phyloP scores from a whole-genome alignment of 2,329 filamentous ascomycete genomes.

The Annulohypoxylon truncatum region DNA sequence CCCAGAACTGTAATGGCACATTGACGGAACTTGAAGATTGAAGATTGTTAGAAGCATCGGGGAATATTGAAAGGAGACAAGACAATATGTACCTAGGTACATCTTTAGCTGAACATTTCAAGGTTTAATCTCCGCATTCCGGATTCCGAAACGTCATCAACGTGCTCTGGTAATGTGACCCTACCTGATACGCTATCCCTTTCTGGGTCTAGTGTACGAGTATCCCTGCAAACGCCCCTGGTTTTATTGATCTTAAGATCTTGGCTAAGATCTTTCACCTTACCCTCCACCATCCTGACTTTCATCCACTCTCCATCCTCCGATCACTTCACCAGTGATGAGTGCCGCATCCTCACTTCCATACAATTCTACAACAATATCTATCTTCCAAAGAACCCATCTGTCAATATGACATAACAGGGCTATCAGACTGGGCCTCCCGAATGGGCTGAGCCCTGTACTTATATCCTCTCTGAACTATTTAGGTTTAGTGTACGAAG shows the following conservation, averaged over 20 bases:
- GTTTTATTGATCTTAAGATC: background rate
- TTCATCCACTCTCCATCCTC: background rate
- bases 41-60: too few relatives aligned
- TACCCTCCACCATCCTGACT: background rate
- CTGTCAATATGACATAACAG: background rate
- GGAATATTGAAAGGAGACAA: too few relatives aligned
- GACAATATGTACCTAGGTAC: background rate
- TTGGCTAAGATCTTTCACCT: background rate
- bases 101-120: background rate
- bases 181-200: slow-evolving; percentile 5
- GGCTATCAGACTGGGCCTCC: background rate
- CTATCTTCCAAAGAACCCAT: background rate
- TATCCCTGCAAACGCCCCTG: slow-evolving; percentile 20
- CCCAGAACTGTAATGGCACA: background rate
- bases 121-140: background rate
- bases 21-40: background rate
- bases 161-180: background rate
- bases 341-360: background rate
- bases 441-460: background rate
- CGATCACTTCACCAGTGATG: background rate
- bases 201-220: slow-evolving; percentile 35
- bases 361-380: background rate
- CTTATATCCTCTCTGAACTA: background rate
- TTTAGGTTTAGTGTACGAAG: slow-evolving; percentile 17
- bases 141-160: background rate